Conservation (phyloP, 768 basidiomycete species). For the Strobilomyces dryophilus region DNA sequence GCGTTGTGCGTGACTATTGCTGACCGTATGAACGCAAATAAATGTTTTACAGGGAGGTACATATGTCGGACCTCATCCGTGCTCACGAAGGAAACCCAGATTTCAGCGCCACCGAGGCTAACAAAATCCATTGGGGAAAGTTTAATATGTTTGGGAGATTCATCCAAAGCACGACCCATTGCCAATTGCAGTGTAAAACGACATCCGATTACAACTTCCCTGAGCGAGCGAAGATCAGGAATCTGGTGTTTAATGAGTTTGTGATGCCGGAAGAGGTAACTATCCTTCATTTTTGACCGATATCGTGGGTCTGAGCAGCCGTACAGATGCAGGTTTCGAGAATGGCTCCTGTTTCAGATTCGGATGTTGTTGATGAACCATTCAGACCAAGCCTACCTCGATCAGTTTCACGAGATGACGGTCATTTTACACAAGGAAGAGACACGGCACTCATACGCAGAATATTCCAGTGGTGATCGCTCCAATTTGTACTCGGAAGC, state of each 20-base stretch:
- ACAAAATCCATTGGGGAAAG: conserved; percentile 92
- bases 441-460: conserved; percentile 48
- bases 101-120: conserved; percentile 56
- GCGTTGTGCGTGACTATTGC: conserved; percentile 53
- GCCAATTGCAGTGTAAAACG: conserved; percentile 67
- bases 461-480: conserved; percentile 43
- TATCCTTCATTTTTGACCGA: neutral
- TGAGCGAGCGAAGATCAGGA: conserved; percentile 50
- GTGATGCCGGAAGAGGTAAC: conserved; percentile 72
- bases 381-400: conserved; percentile 30
- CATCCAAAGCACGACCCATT: conserved; percentile 70
- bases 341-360: conserved; percentile 49
- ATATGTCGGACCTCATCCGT: conserved; percentile 84
- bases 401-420: conserved; percentile 30
- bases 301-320: conserved; percentile 1
- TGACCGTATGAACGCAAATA: conserved; percentile 6
- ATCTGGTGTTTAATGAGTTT: conserved; percentile 50
- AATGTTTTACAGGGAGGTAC: conserved; percentile 69
- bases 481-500: conserved; percentile 18
- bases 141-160: conserved; percentile 90
- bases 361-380: conserved; percentile 40
- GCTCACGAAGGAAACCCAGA: conserved; percentile 85
- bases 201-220: conserved; percentile 59
- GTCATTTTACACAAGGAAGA: conserved; percentile 30
- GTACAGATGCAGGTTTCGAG: conserved; percentile 63